A percentile compares a stretch with the other conserved stretches of the same genome.
phyloP scores from a whole-genome alignment of 345 rosid species.

The Eucalyptus erythrocorys region DNA sequence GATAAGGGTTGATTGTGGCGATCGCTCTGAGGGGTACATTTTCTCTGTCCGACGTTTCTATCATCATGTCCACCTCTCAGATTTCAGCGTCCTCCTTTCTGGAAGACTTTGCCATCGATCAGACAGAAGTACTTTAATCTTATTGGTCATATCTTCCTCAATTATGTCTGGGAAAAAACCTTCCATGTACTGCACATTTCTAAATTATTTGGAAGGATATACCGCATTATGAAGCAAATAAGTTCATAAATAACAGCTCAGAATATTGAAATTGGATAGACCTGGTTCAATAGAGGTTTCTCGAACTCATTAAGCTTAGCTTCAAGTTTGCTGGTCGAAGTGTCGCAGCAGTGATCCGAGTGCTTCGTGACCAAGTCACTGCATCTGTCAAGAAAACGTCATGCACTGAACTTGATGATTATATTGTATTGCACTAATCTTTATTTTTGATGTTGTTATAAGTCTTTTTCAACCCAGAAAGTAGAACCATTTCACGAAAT shows the following conservation, averaged over 20 bases:
- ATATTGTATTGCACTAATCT: background rate
- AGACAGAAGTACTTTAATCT: background rate
- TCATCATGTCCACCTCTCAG: background rate
- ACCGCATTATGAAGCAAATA: background rate
- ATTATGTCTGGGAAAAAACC: background rate
- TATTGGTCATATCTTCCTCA: background rate
- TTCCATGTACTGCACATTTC: background rate
- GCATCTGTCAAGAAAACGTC: background rate
- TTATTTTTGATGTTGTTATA: background rate
- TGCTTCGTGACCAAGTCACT: background rate
- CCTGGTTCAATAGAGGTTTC: background rate
- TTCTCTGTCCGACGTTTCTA: background rate
- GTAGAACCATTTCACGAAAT: background rate
- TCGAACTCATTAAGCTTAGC: background rate
- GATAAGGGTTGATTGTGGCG: conserved; percentile 21
- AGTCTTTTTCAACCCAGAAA: background rate
- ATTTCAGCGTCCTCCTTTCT: background rate
- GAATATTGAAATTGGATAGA: background rate
- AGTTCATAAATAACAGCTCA: background rate
- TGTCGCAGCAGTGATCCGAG: background rate
- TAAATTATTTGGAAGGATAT: background rate
- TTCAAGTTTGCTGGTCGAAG: background rate
- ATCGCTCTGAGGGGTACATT: background rate
- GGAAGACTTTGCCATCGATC: background rate
- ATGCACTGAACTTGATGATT: background rate